These are phyloP conservation scores for Lagerstroemia speciosa DNA, from an alignment of 345 rosid genomes.

Conservation along the genomic window DNA sequence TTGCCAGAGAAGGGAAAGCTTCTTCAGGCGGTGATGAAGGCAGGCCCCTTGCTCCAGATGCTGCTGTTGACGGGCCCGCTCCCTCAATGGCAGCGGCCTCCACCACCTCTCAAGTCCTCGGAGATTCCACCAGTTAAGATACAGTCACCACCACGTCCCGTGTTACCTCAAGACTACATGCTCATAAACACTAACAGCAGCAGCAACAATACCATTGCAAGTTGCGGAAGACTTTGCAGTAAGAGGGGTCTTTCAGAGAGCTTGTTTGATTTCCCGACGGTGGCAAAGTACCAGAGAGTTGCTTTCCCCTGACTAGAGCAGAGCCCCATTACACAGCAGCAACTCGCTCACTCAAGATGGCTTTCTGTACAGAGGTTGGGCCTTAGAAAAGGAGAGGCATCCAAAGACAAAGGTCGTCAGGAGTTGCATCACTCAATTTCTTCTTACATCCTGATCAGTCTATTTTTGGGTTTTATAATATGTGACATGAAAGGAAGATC, in stretches of 20 bases:
- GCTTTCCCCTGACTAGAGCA: conserved; percentile 40
- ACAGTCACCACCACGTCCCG: conserved; percentile 25
- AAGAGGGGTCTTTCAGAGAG: conserved; percentile 55
- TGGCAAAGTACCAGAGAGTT: conserved; percentile 55
- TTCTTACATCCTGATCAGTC: too few relatives aligned
- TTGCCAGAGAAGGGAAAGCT: conserved; percentile 96
- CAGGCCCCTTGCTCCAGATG: conserved; percentile 87
- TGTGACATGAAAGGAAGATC: background rate
- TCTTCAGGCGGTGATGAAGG: conserved; percentile 90
- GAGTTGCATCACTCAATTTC: too few relatives aligned
- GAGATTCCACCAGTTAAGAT: conserved; percentile 91
- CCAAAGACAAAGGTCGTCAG: too few relatives aligned
- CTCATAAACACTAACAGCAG: conserved; percentile 13
- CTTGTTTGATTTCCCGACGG: conserved; percentile 34
- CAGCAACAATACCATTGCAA: conserved; percentile 10
- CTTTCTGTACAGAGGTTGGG: too few relatives aligned
- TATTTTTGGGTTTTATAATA: background rate
- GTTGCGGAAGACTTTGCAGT: conserved; percentile 42
- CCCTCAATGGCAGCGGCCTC: conserved; percentile 97
- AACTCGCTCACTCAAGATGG: background rate
- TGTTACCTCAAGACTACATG: conserved; percentile 39
- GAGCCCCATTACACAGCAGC: background rate
- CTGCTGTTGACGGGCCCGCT: conserved; percentile 88
- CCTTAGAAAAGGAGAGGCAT: too few relatives aligned
- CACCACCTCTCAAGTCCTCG: conserved; percentile 81